Conservation (phyloP, 345 rosid species). For the Murraya koenigii region DNA sequence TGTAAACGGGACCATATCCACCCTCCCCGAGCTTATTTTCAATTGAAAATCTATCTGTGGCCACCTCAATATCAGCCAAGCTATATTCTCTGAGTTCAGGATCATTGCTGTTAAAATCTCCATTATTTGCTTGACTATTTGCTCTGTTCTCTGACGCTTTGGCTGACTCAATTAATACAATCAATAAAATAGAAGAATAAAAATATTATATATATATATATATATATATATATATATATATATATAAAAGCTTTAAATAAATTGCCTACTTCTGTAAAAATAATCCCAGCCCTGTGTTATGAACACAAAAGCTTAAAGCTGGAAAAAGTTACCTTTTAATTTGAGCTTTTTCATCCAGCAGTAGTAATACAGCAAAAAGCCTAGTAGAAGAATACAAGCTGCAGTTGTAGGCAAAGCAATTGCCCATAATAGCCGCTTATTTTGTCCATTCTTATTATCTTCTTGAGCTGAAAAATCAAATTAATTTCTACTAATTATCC, state of each 20-base stretch:
- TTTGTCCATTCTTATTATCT: neutral
- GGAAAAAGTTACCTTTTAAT: neutral
- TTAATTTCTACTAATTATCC: neutral
- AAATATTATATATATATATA: no score
- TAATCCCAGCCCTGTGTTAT: no score
- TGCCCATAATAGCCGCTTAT: conserved; percentile 8
- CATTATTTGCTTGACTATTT: neutral
- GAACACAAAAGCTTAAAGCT: no score
- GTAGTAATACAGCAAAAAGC: conserved; percentile 4
- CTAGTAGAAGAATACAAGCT: conserved; percentile 14
- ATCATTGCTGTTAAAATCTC: neutral
- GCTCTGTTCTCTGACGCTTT: neutral
- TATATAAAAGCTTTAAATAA: no score
- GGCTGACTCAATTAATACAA: neutral
- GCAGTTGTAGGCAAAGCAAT: conserved; percentile 24
- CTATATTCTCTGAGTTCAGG: conserved; percentile 3
- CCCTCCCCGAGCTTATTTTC: conserved; percentile 17
- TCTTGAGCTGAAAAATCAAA: conserved; percentile 18
- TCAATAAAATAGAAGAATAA: neutral
- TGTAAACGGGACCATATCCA: conserved; percentile 26
- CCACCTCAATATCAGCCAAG: neutral
- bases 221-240: no score
- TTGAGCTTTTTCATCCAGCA: conserved; percentile 11
- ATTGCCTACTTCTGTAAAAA: neutral
- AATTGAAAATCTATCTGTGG: conserved; percentile 5